These are phyloP conservation scores for Ramalina intermedia DNA, from an alignment of 495 filamentous ascomycete genomes.

Conservation along the genomic window DNA sequence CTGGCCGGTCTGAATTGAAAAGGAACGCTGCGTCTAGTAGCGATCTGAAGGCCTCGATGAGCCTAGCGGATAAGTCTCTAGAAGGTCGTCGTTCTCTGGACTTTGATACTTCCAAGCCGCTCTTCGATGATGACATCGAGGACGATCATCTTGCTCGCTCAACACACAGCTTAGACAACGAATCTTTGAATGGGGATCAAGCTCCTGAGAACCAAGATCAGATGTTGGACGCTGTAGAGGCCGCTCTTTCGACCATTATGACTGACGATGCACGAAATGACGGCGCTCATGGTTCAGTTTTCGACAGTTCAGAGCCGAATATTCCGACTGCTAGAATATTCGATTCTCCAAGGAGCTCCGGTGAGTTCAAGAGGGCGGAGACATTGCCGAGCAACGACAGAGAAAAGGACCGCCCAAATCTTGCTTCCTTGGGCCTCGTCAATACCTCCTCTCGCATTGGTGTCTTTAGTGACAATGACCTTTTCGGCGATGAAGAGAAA, in stretches of 20 bases:
- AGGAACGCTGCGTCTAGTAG: conserved; percentile 43
- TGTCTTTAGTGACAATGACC: conserved; percentile 83
- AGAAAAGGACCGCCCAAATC: conserved; percentile 54
- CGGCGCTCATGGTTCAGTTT: conserved; percentile 42
- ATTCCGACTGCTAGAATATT: conserved; percentile 31
- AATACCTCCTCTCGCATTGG: conserved; percentile 65
- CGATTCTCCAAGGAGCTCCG: conserved; percentile 38
- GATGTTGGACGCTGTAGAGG: conserved; percentile 86
- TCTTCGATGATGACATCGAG: conserved; percentile 56
- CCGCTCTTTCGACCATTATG: conserved; percentile 88
- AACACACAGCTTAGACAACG: conserved; percentile 38
- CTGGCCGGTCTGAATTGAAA: conserved; percentile 32
- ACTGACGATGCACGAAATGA: conserved; percentile 56
- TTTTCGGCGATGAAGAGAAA: conserved; percentile 82
- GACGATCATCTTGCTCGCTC: conserved; percentile 47
- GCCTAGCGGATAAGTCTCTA: conserved; percentile 21
- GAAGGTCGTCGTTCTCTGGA: conserved; percentile 43
- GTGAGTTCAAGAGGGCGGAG: conserved; percentile 36
- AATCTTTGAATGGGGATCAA: conserved; percentile 33
- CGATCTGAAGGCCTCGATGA: conserved; percentile 33
- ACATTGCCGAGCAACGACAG: conserved; percentile 28
- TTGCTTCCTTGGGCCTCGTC: conserved; percentile 82
- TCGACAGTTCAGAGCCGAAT: conserved; percentile 29
- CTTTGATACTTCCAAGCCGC: conserved; percentile 34
- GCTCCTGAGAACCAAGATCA: conserved; percentile 29